phyloP scores from a whole-genome alignment of 2,329 filamentous ascomycete species.

The Xylariaceae sp. region DNA sequence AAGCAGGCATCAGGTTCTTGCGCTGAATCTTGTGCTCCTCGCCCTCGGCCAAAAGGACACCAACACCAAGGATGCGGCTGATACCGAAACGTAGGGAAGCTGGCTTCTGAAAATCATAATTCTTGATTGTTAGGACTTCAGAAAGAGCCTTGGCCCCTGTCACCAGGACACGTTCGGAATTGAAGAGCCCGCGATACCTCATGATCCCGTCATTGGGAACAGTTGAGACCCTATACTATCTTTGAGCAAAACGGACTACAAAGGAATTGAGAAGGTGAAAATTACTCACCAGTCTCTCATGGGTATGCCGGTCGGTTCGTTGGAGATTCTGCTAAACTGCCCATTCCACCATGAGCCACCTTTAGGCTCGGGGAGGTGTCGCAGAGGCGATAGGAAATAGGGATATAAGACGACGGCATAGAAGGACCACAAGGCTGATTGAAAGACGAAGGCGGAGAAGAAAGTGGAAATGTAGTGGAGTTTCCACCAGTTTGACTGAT shows the following conservation, averaged over 20 bases:
- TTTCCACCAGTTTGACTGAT: slow-evolving; percentile 30
- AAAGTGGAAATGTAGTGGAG: slow-evolving; percentile 34
- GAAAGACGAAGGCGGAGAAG: slow-evolving; percentile 32
- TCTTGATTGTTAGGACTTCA: slow-evolving; percentile 65
- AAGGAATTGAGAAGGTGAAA: neutral
- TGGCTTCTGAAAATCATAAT: slow-evolving; percentile 68
- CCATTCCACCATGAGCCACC: slow-evolving; percentile 45
- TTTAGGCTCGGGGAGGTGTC: slow-evolving; percentile 43
- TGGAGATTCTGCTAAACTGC: slow-evolving; percentile 41
- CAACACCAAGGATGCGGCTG: slow-evolving; percentile 63
- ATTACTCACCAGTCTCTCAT: slow-evolving; percentile 46
- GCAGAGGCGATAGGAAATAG: slow-evolving; percentile 46
- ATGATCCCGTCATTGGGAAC: slow-evolving; percentile 67
- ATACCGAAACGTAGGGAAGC: slow-evolving; percentile 49
- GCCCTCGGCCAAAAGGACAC: slow-evolving; percentile 79
- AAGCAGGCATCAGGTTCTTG: slow-evolving; percentile 76
- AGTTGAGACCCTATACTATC: slow-evolving; percentile 47
- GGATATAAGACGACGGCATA: slow-evolving; percentile 48
- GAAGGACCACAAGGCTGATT: slow-evolving; percentile 34
- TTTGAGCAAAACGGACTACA: slow-evolving; percentile 14
- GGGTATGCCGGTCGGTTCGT: slow-evolving; percentile 40
- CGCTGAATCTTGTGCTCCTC: slow-evolving; percentile 82
- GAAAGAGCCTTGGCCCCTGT: slow-evolving; percentile 61
- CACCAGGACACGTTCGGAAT: slow-evolving; percentile 36
- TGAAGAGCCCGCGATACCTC: slow-evolving; percentile 51